Evolutionary conservation across 768 basidiomycete species (phyloP), one percentile per base, ranked within the genome.

Genomic region (Phylloporus sp.): DNA sequence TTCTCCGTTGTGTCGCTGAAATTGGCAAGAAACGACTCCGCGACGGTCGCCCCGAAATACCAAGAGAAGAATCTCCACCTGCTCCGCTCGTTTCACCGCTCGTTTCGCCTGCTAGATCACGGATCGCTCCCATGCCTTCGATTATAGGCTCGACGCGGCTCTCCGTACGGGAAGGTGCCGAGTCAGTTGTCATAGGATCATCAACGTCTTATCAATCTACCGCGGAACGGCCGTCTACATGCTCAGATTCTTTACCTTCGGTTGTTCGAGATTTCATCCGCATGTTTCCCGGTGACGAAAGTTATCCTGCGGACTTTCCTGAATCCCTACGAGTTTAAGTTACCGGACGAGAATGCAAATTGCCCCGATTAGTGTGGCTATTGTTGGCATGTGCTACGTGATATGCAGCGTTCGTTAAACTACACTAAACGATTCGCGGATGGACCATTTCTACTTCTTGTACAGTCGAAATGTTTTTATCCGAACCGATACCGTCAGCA

Each of bases 221-320:
- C 27, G n/a, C 34, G 39, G 47, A 47, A 13, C 43, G 36, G 41
- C 46, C 53, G 9, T 34, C 22, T 11, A 43, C 22, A 11, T 45
- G 18, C 28, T 36, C 55, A 16, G 57, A 57, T 3, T 59, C 67
- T 5, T 29, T 67, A 8, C 69, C 68, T 27, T 59, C 65, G 2
- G 66, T 50, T 16, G 70, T 63, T 50, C 63, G 57, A 39, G 63
- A 71, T 3, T 70, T 70, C 39, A 41, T 70, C 39, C 47, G 53
- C 16, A 71, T 71, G 68, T 70, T 70, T 26, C 45, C 63, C 22
- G 70, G 62, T 20, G 67, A 70, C 28, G 68, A 66, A 38, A 70
- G 68, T 26, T 70, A 71, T 36, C 68, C 68, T 36, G 52, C 63
- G 32, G 62, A 71, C 53, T 70, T 70, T 54, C 68, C 68, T 22